A percentile compares a stretch with the other conserved stretches of the same genome.
phyloP scores from a whole-genome alignment of 768 basidiomycete species.

The Pholiota molesta region DNA sequence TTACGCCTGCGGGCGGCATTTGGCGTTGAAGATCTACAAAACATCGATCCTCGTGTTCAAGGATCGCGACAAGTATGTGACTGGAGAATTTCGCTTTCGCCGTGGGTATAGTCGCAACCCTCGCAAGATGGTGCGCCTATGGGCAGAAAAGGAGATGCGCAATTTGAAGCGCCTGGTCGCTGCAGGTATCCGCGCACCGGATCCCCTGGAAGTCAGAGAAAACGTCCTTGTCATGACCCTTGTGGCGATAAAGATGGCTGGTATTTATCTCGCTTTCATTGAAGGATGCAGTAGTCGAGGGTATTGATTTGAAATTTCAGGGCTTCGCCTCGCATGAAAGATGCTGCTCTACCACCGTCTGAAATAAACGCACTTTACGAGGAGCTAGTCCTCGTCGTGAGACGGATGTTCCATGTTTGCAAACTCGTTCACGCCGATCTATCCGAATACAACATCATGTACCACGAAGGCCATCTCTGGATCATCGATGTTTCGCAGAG shows the following conservation, averaged over 20 bases:
- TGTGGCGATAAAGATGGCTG: slow-evolving; percentile 77
- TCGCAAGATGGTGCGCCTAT: slow-evolving; percentile 96
- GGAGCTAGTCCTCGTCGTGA: slow-evolving; percentile 78
- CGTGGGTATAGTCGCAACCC: slow-evolving; percentile 92
- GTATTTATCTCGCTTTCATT: slow-evolving; percentile 44
- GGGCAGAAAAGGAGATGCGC: slow-evolving; percentile 99
- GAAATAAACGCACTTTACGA: slow-evolving; percentile 66
- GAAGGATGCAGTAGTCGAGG: not conserved
- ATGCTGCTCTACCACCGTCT: slow-evolving; percentile 60
- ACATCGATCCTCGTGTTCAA: slow-evolving; percentile 98
- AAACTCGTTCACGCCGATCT: slow-evolving; percentile 97
- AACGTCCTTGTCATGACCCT: slow-evolving; percentile 98
- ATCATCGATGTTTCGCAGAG: slow-evolving; percentile 99
- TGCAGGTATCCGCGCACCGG: slow-evolving; percentile 87
- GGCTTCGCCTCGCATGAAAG: slow-evolving; percentile 93
- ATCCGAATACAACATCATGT: slow-evolving; percentile 97
- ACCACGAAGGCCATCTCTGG: slow-evolving; percentile 77
- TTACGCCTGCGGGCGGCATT: slow-evolving; percentile 58
- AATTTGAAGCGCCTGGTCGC: slow-evolving; percentile 84
- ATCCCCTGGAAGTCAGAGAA: slow-evolving; percentile 90
- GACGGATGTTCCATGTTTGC: slow-evolving; percentile 88
- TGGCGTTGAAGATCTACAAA: slow-evolving; percentile 98
- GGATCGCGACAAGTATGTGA: slow-evolving; percentile 95
- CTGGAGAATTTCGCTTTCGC: slow-evolving; percentile 94
- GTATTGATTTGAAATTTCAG: slow-evolving; percentile 38